A percentile compares a stretch with the other conserved stretches of the same genome.
Evolutionary conservation across 2,329 filamentous ascomycete species (phyloP).

Genomic region (Davidsoniella neocaledoniae): DNA sequence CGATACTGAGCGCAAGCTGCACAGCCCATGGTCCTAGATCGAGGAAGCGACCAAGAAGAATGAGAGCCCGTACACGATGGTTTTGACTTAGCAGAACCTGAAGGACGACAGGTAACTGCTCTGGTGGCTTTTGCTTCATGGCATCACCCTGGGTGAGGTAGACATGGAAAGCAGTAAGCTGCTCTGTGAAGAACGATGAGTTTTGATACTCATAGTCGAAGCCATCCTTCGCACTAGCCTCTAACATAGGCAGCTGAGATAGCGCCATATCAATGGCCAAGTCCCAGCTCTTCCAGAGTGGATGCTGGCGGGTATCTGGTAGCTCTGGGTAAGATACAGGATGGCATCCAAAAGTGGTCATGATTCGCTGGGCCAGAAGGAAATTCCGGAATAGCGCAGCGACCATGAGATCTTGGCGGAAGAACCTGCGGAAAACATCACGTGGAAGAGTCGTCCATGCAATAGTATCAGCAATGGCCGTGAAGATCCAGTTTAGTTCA

Average conservation of each 20-base stretch:
- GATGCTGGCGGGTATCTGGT: constrained; percentile 89
- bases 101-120: constrained; percentile 88
- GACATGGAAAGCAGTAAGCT: constrained; percentile 91
- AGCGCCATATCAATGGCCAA: constrained; percentile 90
- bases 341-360: constrained; percentile 91
- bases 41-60: constrained; percentile 81
- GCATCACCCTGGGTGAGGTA: constrained; percentile 72
- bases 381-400: constrained; percentile 94
- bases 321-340: constrained; percentile 81
- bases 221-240: constrained; percentile 56
- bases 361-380: constrained; percentile 81
- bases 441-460: constrained; percentile 92
- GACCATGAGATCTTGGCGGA: constrained; percentile 97
- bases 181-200: constrained; percentile 91
- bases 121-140: constrained; percentile 70
- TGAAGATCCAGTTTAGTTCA: constrained; percentile 98
- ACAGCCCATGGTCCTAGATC: constrained; percentile 97
- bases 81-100: constrained; percentile 94
- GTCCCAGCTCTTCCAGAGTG: constrained; percentile 95
- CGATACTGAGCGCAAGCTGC: constrained; percentile 92
- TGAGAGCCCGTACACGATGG: constrained; percentile 76
- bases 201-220: constrained; percentile 83
- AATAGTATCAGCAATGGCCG: constrained; percentile 95
- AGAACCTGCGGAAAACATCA: constrained; percentile 87
- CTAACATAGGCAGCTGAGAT: constrained; percentile 71